Evolutionary conservation across 2,329 filamentous ascomycete species (phyloP).

Genomic region (Tolypocladium cylindrosporum): DNA sequence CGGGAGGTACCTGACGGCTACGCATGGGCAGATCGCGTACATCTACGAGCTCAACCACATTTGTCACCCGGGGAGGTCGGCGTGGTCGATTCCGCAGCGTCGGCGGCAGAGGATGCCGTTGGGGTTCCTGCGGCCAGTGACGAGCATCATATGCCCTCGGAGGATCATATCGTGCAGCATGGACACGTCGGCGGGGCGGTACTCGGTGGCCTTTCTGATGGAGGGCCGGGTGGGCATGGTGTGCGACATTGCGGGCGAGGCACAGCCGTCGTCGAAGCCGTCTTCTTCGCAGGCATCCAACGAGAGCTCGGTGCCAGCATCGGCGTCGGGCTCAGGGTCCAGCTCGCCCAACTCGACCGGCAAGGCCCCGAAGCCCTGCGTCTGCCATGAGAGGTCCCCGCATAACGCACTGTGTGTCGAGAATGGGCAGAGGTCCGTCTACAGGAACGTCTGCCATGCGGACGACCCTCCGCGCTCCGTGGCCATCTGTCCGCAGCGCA

Average conservation of each 20-base stretch:
- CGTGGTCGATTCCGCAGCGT: conserved; percentile 14
- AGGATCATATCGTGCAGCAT: conserved; percentile 51
- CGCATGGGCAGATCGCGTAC: conserved; percentile 42
- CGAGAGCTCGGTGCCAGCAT: conserved; percentile 5
- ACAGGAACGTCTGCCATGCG: conserved; percentile 43
- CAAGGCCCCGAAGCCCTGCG: conserved; percentile 6
- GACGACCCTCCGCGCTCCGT: conserved; percentile 56
- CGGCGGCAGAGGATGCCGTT: conserved; percentile 10
- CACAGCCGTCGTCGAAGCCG: conserved; percentile 3
- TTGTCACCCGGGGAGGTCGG: conserved; percentile 17
- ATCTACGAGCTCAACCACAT: conserved; percentile 37
- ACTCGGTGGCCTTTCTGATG: conserved; percentile 48
- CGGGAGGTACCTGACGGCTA: conserved; percentile 46
- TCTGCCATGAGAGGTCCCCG: conserved; percentile 13
- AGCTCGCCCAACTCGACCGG: not conserved
- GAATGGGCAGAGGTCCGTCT: conserved; percentile 18
- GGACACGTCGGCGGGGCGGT: conserved; percentile 45
- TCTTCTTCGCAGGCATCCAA: conserved; percentile 3
- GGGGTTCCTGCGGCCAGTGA: conserved; percentile 30
- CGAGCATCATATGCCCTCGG: conserved; percentile 45
- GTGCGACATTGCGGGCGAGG: conserved; percentile 35
- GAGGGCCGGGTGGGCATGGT: conserved; percentile 51
- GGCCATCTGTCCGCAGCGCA: conserved; percentile 53
- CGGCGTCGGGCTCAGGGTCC: conserved; percentile 1
- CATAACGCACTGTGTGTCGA: conserved; percentile 17